Conservation (phyloP, 139 green algal species). For the Astrephomene gubernaculifera region DNA sequence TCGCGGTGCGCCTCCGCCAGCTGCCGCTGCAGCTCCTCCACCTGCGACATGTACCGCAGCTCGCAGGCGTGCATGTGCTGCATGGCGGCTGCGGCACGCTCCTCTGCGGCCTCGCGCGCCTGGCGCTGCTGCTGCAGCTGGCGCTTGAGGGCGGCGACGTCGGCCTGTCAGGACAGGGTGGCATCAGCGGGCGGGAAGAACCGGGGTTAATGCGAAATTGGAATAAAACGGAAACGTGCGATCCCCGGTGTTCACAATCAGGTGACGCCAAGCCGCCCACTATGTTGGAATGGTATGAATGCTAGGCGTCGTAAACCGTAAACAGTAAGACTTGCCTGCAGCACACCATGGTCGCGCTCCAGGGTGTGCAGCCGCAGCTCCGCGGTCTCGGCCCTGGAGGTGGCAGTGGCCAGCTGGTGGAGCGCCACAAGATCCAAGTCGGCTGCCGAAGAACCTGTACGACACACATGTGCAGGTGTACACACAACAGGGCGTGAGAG, state of each 20-base stretch:
- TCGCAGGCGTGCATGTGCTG: conserved; percentile 37
- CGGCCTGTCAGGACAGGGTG: conserved; percentile 1
- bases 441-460: too few species aligned
- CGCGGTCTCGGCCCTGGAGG: conserved; percentile 21
- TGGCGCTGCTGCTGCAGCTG: conserved; percentile 22
- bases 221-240: too few species aligned
- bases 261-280: too few species aligned
- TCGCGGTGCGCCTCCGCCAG: not conserved
- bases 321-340: not conserved
- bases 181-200: not conserved
- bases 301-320: not conserved
- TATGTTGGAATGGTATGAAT: not conserved
- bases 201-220: too few species aligned
- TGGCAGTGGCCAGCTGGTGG: conserved; percentile 43
- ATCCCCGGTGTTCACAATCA: too few species aligned
- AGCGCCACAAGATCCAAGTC: conserved; percentile 37
- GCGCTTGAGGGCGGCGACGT: not conserved
- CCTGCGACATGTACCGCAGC: conserved; percentile 22
- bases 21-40: conserved; percentile 41
- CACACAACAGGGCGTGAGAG: too few species aligned
- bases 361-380: conserved; percentile 40
- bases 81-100: conserved; percentile 36
- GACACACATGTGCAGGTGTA: too few species aligned
- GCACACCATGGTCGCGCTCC: conserved; percentile 36
- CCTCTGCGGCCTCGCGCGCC: conserved; percentile 13